A percentile compares a stretch with the other conserved stretches of the same genome.
These are phyloP conservation scores for Podospora australis DNA, from an alignment of 495 filamentous ascomycete species.

Conservation along the genomic window DNA sequence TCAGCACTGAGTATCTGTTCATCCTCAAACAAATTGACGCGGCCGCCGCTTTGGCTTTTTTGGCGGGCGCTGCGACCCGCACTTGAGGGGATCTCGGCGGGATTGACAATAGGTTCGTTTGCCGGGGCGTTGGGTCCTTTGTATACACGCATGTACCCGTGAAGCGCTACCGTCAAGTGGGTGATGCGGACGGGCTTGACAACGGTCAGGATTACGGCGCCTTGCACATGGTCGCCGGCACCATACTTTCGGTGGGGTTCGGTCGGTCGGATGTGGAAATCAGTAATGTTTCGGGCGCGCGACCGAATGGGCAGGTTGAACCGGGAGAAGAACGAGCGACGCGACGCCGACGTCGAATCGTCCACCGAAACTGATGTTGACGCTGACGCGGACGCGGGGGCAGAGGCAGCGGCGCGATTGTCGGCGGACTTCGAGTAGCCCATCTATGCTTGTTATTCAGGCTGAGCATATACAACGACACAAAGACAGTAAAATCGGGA, in stretches of 20 bases:
- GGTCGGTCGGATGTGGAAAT: conserved; percentile 74
- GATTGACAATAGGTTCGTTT: conserved; percentile 46
- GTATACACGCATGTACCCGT: conserved; percentile 85
- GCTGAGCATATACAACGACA: background rate
- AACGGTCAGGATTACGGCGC: conserved; percentile 73
- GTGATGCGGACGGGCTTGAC: conserved; percentile 80
- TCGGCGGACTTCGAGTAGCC: conserved; percentile 30
- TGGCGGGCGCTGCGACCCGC: conserved; percentile 45
- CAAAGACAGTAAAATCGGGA: no score
- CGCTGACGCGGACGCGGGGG: conserved; percentile 19
- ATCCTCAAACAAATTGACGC: conserved; percentile 83
- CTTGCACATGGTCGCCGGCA: conserved; percentile 55
- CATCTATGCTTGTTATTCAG: conserved; percentile 27
- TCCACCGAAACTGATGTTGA: conserved; percentile 28
- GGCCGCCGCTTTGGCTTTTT: conserved; percentile 75
- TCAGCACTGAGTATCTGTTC: conserved; percentile 87
- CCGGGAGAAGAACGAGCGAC: conserved; percentile 40
- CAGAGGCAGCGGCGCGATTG: conserved; percentile 24
- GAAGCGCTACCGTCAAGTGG: conserved; percentile 79
- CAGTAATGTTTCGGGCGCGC: conserved; percentile 63
- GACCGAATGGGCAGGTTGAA: conserved; percentile 53
- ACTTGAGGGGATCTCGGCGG: conserved; percentile 32
- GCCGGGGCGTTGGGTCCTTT: conserved; percentile 63
- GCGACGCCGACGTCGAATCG: conserved; percentile 5
- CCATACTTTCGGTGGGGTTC: conserved; percentile 86